A percentile compares a stretch with the other conserved stretches of the same genome.
These are phyloP conservation scores for Leccinum imitatum DNA, from an alignment of 768 basidiomycete species.

Conservation along the genomic window DNA sequence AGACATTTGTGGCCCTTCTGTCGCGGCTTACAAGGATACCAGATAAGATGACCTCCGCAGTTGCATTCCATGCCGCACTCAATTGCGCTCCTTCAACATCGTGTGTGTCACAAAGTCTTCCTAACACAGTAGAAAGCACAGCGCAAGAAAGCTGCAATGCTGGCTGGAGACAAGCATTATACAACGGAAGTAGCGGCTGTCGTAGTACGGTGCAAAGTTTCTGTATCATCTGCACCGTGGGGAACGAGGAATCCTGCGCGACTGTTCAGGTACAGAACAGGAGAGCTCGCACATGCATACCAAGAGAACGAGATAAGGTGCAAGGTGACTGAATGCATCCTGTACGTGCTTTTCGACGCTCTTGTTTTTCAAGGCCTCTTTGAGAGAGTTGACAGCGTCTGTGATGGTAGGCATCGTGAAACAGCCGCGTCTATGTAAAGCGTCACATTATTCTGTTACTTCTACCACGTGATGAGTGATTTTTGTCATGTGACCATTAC, in stretches of 20 bases:
- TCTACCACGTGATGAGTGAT: slow-evolving; percentile 28
- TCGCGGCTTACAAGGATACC: slow-evolving; percentile 45
- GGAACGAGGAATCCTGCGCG: slow-evolving; percentile 38
- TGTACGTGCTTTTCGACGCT: slow-evolving; percentile 30
- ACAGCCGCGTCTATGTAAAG: not conserved
- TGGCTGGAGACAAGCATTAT: slow-evolving; percentile 36
- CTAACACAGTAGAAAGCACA: slow-evolving; percentile 41
- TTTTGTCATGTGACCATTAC: slow-evolving; percentile 30
- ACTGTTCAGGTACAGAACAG: not conserved
- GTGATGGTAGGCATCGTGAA: slow-evolving; percentile 27
- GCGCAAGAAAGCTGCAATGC: slow-evolving; percentile 42
- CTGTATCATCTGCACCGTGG: slow-evolving; percentile 37
- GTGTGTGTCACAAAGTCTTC: slow-evolving; percentile 35
- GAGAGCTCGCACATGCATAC: slow-evolving; percentile 32
- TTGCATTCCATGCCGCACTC: slow-evolving; percentile 43
- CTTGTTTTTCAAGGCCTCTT: slow-evolving; percentile 28
- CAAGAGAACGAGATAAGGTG: slow-evolving; percentile 43
- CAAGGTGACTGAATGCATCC: slow-evolving; percentile 39
- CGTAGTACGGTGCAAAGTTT: slow-evolving; percentile 44
- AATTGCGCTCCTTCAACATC: slow-evolving; percentile 20
- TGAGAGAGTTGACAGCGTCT: slow-evolving; percentile 34
- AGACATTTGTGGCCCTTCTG: not conserved
- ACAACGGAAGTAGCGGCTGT: slow-evolving; percentile 44
- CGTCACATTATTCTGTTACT: not conserved
- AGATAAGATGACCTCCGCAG: slow-evolving; percentile 48